These are phyloP conservation scores for Coccinonectria pachysandricola DNA, from an alignment of 2,329 filamentous ascomycete genomes.

Conservation along the genomic window DNA sequence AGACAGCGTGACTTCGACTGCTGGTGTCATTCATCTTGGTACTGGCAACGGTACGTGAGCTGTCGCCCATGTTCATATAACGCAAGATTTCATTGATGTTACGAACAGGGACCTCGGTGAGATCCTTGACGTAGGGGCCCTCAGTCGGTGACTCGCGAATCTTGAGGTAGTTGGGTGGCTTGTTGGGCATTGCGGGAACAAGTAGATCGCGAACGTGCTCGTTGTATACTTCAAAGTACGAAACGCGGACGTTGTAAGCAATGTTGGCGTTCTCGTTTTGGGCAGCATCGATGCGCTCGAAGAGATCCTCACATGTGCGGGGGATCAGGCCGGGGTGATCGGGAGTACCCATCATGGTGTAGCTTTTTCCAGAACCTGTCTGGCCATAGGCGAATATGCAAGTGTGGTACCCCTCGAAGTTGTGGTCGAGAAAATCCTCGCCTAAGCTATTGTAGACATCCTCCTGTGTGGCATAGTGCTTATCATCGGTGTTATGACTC, in stretches of 20 bases:
- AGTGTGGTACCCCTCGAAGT: conserved; percentile 98
- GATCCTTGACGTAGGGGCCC: conserved; percentile 91
- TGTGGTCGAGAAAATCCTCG: conserved; percentile 96
- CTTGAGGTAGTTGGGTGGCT: conserved; percentile 84
- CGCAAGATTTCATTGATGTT: conserved; percentile 79
- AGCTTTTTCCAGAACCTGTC: conserved; percentile 94
- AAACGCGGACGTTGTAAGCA: conserved; percentile 93
- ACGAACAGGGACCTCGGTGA: conserved; percentile 87
- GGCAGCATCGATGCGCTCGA: conserved; percentile 76
- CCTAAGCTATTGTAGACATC: conserved; percentile 91
- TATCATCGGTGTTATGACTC: conserved; percentile 72
- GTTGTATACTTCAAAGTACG: conserved; percentile 99
- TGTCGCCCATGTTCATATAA: conserved; percentile 83
- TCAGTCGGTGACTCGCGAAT: conserved; percentile 93
- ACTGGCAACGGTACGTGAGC: conserved; percentile 77
- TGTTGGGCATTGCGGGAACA: conserved; percentile 58
- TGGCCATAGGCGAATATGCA: conserved; percentile 99
- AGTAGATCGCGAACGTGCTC: conserved; percentile 94
- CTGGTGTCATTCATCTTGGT: conserved; percentile 99
- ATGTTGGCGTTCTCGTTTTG: conserved; percentile 77
- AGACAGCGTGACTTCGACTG: conserved; percentile 91
- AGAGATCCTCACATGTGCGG: conserved; percentile 89
- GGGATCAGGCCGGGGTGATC: conserved; percentile 88
- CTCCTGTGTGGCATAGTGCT: conserved; percentile 84
- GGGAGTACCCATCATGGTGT: conserved; percentile 90